Base-by-base conservation (phyloP, 257 asterid genomes). In the Plantago elongata region DNA sequence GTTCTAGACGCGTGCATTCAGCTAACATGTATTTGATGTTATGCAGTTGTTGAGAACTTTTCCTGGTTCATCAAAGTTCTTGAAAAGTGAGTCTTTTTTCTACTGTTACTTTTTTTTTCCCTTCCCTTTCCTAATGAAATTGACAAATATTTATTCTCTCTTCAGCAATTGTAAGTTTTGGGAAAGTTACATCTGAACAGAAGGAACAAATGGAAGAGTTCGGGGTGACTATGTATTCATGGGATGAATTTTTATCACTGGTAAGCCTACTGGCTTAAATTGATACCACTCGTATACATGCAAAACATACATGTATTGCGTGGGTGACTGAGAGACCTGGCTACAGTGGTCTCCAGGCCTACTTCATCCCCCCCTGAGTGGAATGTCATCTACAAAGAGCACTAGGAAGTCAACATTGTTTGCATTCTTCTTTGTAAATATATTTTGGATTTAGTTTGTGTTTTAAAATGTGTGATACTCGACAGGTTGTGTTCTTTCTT, bases 121-220 rank as follows among this genome's bases (percentile, higher is more conserved):
- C 42, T 51, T 12, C 68, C 37, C 43, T 51, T 37, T 62, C 54
- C 66, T 61, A 61, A 61, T 46, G 63, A 54, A 14, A 50, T 16
- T 18, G 57, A 56, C 68, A 70, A 61, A 49, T 69, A 8, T 13
- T 18, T 54, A 54, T 27, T 16, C 42, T 64, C 22, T 16, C 61
- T 67, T 70, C 88, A 92, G 98, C 87, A 64, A 76, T 91, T 69
- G 88, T 91, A 62, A 85, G 98, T 82, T 91, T 91, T 68, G 98
- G 95, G 67, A 59, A 72, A 66, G 91, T 79, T 65, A 75, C 74
- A 65, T 68, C 96, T 57, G 74, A 82, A 42, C 95, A 85, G 76
- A 91, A 84, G 79, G 88, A 85, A 45, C 88, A 82, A 34, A 16
- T 34, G 9, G 58, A 29, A 15, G 43, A 47, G 46, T 49, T 47